Conservation (phyloP, 1,139 yeast genomes). For the Diutina mesorugosa region DNA sequence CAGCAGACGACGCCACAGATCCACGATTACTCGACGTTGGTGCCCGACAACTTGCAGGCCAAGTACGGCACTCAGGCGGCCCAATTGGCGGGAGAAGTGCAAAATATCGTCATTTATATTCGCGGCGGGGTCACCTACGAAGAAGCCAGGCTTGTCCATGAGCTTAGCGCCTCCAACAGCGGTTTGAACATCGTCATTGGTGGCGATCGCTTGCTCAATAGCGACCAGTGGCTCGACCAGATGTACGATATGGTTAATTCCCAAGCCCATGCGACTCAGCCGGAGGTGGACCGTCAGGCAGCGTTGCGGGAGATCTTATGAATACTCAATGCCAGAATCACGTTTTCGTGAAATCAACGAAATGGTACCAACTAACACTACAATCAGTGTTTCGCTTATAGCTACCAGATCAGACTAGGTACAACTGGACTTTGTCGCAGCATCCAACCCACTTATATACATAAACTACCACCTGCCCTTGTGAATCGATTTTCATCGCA, state of each 20-base stretch:
- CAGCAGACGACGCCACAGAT: conserved; percentile 8
- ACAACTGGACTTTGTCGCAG: too few relatives aligned
- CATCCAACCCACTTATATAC: too few relatives aligned
- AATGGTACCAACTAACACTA: too few relatives aligned
- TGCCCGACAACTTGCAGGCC: conserved; percentile 15
- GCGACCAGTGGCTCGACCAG: conserved; percentile 36
- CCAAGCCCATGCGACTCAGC: conserved; percentile 3
- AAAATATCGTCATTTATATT: conserved; percentile 50
- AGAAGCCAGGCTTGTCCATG: conserved; percentile 74
- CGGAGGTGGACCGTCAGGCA: conserved; percentile 6
- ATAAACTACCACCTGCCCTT: too few relatives aligned
- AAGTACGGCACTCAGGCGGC: conserved; percentile 17
- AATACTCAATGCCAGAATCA: not conserved
- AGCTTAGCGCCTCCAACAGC: conserved; percentile 45
- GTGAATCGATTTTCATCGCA: too few relatives aligned
- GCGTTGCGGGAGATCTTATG: conserved; percentile 8
- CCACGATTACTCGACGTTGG: conserved; percentile 7
- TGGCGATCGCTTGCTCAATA: conserved; percentile 58
- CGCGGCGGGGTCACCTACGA: conserved; percentile 91
- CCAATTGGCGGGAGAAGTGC: conserved; percentile 43
- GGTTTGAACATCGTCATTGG: conserved; percentile 50
- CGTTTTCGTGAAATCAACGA: too few relatives aligned
- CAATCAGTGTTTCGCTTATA: too few relatives aligned
- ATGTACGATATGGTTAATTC: conserved; percentile 15
- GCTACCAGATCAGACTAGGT: too few relatives aligned